These are phyloP conservation scores for Tardiomyces digboiensis DNA, from an alignment of 1,139 yeast genomes.

Conservation along the genomic window DNA sequence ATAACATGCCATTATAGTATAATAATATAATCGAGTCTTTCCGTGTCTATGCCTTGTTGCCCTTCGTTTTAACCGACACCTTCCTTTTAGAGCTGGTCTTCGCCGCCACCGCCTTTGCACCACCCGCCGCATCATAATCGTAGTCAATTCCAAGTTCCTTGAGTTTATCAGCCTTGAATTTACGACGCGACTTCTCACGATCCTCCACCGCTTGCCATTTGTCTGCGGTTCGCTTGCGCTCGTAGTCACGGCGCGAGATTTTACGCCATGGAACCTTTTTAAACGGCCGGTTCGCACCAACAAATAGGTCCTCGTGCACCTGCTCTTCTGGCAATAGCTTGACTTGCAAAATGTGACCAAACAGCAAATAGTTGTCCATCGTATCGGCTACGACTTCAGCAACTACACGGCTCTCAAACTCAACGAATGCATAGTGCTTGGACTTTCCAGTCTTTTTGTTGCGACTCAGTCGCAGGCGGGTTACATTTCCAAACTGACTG, in stretches of 20 bases:
- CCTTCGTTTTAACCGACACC: no score
- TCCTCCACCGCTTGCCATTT: conserved; percentile 51
- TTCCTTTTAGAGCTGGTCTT: no score
- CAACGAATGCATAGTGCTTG: conserved; percentile 88
- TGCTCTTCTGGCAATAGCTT: conserved; percentile 39
- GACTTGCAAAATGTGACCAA: conserved; percentile 77
- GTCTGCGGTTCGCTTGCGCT: conserved; percentile 45
- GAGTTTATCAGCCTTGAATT: conserved; percentile 40
- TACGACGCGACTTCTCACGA: conserved; percentile 38
- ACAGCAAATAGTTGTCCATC: conserved; percentile 86
- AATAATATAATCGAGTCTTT: no score
- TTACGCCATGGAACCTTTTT: conserved; percentile 56
- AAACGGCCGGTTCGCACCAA: conserved; percentile 45
- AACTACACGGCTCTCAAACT: conserved; percentile 63
- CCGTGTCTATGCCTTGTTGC: no score
- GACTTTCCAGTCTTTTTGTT: conserved; percentile 88
- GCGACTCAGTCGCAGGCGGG: conserved; percentile 71
- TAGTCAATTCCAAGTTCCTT: conserved; percentile 44
- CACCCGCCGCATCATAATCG: conserved; percentile 12
- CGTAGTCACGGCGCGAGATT: conserved; percentile 45
- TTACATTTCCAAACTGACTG: conserved; percentile 79
- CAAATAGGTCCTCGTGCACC: conserved; percentile 39
- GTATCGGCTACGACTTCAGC: conserved; percentile 89
- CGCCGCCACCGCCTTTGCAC: no score
- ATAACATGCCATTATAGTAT: no score